Evolutionary conservation across 306 rosid genomes (phyloP).

Genomic region (apple (Malus domestica)): DNA sequence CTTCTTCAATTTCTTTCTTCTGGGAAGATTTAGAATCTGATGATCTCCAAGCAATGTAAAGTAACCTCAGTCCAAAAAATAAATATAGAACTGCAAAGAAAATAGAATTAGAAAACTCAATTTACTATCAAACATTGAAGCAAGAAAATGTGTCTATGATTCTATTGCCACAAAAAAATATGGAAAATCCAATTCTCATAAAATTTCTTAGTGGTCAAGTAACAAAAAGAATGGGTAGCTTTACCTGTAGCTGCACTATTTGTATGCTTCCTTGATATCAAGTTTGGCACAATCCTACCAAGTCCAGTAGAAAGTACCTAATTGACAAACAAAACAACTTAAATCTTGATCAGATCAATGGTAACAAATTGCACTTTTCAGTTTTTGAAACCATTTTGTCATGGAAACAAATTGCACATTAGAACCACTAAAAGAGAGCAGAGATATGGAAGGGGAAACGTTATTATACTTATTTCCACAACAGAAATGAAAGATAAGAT

Average conservation of each 20-base stretch:
- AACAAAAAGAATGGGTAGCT: background rate
- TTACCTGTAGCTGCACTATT: constrained; percentile 98
- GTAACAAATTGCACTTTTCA: constrained; percentile 22
- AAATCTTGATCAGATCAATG: constrained; percentile 19
- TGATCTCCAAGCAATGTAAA: constrained; percentile 98
- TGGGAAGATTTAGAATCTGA: constrained; percentile 87
- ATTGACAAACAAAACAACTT: constrained; percentile 30
- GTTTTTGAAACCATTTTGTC: constrained; percentile 16
- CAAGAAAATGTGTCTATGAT: background rate
- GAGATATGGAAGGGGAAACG: background rate
- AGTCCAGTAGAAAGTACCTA: constrained; percentile 96
- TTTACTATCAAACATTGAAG: constrained; percentile 4
- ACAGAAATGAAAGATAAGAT: background rate
- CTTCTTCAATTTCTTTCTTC: constrained; percentile 99
- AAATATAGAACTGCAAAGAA: constrained; percentile 71
- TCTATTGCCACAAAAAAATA: background rate
- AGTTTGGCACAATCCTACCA: constrained; percentile 97
- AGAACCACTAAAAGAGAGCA: constrained; percentile 12
- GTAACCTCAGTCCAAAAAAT: constrained; percentile 83
- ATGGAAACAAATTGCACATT: constrained; percentile 18
- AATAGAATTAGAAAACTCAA: constrained; percentile 9
- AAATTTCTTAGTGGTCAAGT: background rate
- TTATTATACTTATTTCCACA: background rate
- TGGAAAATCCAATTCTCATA: background rate
- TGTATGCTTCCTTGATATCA: constrained; percentile 97